Evolutionary conservation across 139 green algal species (phyloP), one percentile per base, ranked within the genome.

Genomic region (Coelastrella sp.): DNA sequence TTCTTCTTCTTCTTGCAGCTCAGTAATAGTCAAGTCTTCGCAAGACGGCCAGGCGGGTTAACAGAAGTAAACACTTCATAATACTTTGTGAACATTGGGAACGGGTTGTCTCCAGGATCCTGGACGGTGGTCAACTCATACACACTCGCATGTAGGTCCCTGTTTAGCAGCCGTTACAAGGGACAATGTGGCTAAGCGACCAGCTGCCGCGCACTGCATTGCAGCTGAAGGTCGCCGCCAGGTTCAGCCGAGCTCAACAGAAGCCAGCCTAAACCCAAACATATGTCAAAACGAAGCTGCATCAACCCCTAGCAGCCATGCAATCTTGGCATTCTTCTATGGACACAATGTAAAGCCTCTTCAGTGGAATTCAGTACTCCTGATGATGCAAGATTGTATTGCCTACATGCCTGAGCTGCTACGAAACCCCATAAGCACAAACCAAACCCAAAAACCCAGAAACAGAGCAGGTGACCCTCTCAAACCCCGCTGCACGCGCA

Each of bases 181-280:
- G 17, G 74, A 32, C 73, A 78, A 78, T 22, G 32, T 78, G 73
- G 20, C 6, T 14, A 58, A 2, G 61, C 74, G 59, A 80, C 23
- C 58, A 80, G 68, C 83, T 88, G 83, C 83, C 83, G 83, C 83
- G 68, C 83, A 88, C 83, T 88, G 83, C 83, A 88, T 88, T 88
- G 83, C 77, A 80, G 74, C 74, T 32, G 20, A n/a, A 23, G 23
- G 64, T 59, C 65, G 82, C 65, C 20, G 80, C 80, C 80, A 61
- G 19, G n/a, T 83, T 19, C 17, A 17, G 8, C 58, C 20, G 17
- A 61, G 4, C 10, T 20, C 4, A 56, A 59, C 7, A 75, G 1
- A 71, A 13, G 8, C 17, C 61, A 71, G 32, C 32, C 32, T 47
- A 47, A 47, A 47, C 32, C 32, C 32, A 2, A 47, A 47, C 32